Base-by-base conservation (phyloP, 2,329 filamentous ascomycete genomes). In the Rosellinia necatrix region DNA sequence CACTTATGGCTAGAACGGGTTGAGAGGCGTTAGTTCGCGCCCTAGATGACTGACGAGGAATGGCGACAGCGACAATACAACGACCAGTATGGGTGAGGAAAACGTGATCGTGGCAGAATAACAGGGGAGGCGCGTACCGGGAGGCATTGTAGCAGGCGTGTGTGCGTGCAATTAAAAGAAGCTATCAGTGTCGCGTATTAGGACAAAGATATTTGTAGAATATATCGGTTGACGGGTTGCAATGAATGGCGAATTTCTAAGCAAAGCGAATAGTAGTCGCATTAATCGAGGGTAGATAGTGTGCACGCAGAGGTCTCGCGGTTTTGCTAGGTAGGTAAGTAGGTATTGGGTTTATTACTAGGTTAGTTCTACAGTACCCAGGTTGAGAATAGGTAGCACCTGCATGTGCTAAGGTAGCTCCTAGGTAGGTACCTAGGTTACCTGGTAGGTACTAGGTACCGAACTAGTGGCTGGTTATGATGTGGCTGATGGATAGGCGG, bases 1-100 rank as follows among this genome's bases (percentile, higher is more conserved):
- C 76, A 61, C 75, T 78, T 32, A 77, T 70, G 12, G 75, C 76
- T 49, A 44, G 8, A 57, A 24, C 2, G 17, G 19, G 47, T 64
- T 40, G 61, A 10, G 47, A 37, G 34, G 30, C 7, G 59, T 58
- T 27, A 56, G 56, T 34, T 24, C 41, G 46, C 15, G 58, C 48
- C 51, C 35, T 6, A 3, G 29, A 3, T 10, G 19, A 17, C 17
- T 30, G 5, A 44, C n/a, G 32, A 42, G n/a, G n/a, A 17, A 9
- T 15, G 13, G 30, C 19, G 37, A 19, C 30, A 29, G 38, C n/a
- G 30, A 35, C 27, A 15, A 29, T 40, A 25, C 40, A 40, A 13
- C 19, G 9, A 29, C 15, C 10, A 29, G 7, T 17, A 32, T 21
- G 7, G 15, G 24, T 7, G 29, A 27, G 19, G 19, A 13, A 4